These are phyloP conservation scores for Alnus rubra DNA, from an alignment of 306 rosid genomes.

Conservation along the genomic window DNA sequence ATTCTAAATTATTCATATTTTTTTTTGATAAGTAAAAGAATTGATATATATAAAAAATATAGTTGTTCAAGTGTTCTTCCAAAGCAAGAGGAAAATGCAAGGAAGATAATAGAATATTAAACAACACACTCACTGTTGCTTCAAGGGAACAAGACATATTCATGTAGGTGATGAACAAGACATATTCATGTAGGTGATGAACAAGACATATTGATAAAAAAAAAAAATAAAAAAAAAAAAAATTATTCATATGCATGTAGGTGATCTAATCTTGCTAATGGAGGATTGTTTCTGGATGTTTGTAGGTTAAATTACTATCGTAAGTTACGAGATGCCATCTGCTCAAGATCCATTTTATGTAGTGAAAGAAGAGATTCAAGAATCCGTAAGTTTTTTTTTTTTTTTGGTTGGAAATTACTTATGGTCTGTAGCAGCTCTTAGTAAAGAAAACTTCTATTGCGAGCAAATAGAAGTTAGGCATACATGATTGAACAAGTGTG, in stretches of 20 bases:
- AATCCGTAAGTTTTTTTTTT: conserved; percentile 64
- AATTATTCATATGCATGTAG: neutral
- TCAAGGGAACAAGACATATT: too few species aligned
- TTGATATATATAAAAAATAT: too few species aligned
- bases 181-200: too few species aligned
- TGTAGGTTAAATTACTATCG: conserved; percentile 10
- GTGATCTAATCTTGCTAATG: conserved; percentile 9
- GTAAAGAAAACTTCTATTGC: neutral
- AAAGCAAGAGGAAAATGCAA: too few species aligned
- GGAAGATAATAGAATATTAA: too few species aligned
- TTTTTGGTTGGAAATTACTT: conserved; percentile 1
- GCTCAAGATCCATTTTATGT: conserved; percentile 99
- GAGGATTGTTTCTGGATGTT: conserved; percentile 11
- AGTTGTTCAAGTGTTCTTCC: too few species aligned
- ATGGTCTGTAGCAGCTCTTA: neutral
- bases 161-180: too few species aligned
- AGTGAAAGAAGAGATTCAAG: conserved; percentile 95
- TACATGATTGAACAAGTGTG: neutral
- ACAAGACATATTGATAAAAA: too few species aligned
- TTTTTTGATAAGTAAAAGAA: too few species aligned
- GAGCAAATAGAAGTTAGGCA: neutral
- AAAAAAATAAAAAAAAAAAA: too few species aligned
- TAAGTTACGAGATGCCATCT: conserved; percentile 67
- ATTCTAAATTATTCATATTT: neutral
- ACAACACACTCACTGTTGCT: too few species aligned